phyloP scores from a whole-genome alignment of 2,329 filamentous ascomycete genomes.

The Diplodia scrobiculata region DNA sequence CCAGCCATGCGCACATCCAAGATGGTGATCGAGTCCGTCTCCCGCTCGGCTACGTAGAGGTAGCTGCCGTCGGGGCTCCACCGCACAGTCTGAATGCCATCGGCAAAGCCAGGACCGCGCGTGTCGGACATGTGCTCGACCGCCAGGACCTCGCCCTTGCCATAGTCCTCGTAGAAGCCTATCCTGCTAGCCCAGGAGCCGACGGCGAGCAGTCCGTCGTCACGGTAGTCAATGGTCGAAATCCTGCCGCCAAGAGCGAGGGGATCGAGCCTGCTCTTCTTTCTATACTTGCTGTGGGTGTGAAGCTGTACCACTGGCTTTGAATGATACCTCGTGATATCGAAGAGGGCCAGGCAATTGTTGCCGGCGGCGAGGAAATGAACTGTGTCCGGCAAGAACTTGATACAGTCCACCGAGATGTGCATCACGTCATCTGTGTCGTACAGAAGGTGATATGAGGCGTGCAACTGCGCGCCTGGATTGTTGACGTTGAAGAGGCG shows the following conservation, averaged over 20 bases:
- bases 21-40: conserved; percentile 58
- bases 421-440: not conserved
- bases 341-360: conserved; percentile 59
- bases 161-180: conserved; percentile 57
- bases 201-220: conserved; percentile 55
- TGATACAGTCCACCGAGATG: conserved; percentile 38
- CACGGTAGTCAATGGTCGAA: conserved; percentile 54
- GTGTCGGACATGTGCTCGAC: conserved; percentile 34
- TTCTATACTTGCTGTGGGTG: conserved; percentile 42
- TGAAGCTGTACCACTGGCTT: conserved; percentile 39
- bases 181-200: conserved; percentile 61
- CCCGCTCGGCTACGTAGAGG: conserved; percentile 60
- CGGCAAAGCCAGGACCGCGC: conserved; percentile 35
- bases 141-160: conserved; percentile 52
- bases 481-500: conserved; percentile 52
- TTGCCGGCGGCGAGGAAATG: conserved; percentile 61
- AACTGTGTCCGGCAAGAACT: conserved; percentile 54
- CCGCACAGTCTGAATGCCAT: conserved; percentile 57
- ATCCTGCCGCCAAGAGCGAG: conserved; percentile 49
- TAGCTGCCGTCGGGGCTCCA: conserved; percentile 63
- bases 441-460: conserved; percentile 59
- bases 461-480: conserved; percentile 41
- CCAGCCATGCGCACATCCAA: conserved; percentile 62
- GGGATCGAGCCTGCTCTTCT: conserved; percentile 51
- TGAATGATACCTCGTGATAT: conserved; percentile 49